Evolutionary conservation across 2,329 filamentous ascomycete genomes (phyloP), one percentile per base, ranked within the genome.

Genomic region (Emmonsiellopsis sp.): DNA sequence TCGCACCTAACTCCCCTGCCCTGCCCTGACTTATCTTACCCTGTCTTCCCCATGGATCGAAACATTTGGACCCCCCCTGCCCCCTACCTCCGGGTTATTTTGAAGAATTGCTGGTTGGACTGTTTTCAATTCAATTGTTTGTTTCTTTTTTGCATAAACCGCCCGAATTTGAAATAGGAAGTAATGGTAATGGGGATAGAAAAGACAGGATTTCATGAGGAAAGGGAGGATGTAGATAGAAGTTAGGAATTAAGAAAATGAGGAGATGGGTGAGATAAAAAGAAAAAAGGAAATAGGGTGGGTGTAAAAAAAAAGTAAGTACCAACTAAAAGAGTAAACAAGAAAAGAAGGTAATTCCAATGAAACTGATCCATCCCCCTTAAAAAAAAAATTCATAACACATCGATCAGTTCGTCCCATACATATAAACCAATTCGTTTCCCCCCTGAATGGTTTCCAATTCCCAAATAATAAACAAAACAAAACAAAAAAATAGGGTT

Each of bases 321-420:
- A 55, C 53, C 13, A 52, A 41, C 16, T 41, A 26, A 46, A 46
- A 52, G 2, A 51, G 52, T 57, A 54, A 52, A 68, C 71, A 45
- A 42, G 30, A 40, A 54, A 45, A 42, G 40, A 43, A 50, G 30
- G 11, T 7, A 15, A 15, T 34, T 50, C 35, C 11, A 15, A n/a
- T 41, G 15, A 41, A 41, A 41, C n/a, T n/a, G n/a, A 41, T 15
- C 6, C 3, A 5, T 26, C 20, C 20, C 20, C 20, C 20, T 26
- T 26, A 26, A 26, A 26, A 26, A 26, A 1, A 5, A 26, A 26
- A 1, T 42, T 48, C 45, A 2, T 48, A 48, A 48, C 32, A 30
- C 37, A 9, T 35, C 15, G 15, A 11, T 26, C 20, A 26, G 20
- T 26, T 26, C 3, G 3, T 26, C 20, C 20, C 20, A 26, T 26